These are phyloP conservation scores for Leucocoprinus leucothites DNA, from an alignment of 768 basidiomycete species.

Conservation along the genomic window DNA sequence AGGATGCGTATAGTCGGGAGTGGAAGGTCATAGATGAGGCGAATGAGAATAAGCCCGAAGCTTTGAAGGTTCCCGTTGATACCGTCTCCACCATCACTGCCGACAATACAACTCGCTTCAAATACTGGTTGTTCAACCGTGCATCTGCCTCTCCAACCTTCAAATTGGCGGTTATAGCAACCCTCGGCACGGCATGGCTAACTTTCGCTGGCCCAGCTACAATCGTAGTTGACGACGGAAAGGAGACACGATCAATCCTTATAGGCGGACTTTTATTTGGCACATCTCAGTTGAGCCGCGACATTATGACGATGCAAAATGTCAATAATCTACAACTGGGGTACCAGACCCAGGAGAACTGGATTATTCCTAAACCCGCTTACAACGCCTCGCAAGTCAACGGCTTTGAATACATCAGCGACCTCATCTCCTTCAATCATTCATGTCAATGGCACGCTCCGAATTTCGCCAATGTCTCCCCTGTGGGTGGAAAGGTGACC, in stretches of 20 bases:
- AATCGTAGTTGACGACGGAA: too few species aligned
- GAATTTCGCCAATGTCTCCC: neutral
- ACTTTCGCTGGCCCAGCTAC: too few species aligned
- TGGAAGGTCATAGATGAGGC: neutral
- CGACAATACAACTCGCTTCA: neutral
- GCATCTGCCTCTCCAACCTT: neutral
- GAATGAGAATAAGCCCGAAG: neutral
- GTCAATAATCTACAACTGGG: neutral
- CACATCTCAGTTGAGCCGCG: neutral
- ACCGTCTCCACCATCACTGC: neutral
- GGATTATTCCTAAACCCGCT: neutral
- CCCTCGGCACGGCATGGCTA: neutral
- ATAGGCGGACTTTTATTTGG: neutral
- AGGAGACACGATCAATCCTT: neutral
- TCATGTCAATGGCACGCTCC: neutral
- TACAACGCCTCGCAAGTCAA: neutral
- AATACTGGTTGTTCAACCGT: neutral
- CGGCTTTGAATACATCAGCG: neutral
- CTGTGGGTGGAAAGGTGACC: neutral
- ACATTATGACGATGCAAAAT: neutral
- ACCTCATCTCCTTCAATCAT: neutral
- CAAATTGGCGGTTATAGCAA: neutral
- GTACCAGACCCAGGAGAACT: neutral
- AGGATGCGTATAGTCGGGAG: neutral
- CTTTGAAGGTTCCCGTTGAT: neutral